Base-by-base conservation (phyloP, 2,329 filamentous ascomycete genomes). In the Xylariaceae sp. region DNA sequence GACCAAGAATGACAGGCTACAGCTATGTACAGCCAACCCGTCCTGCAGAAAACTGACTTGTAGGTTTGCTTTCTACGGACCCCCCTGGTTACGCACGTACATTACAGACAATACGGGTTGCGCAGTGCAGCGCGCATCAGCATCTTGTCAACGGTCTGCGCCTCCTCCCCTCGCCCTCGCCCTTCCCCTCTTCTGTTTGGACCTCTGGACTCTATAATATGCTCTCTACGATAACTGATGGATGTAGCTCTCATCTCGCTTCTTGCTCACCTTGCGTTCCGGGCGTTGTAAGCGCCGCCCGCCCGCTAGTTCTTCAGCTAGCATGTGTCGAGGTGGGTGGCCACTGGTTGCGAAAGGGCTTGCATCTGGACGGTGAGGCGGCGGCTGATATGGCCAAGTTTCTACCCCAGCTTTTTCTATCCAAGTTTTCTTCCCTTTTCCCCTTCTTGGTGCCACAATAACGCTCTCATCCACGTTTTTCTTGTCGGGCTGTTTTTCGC, bases 31-130 rank as follows among this genome's bases (percentile, higher is more conserved):
- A 30, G 18, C 39, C 5, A 41, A 15, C 5, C 48, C 10, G 52
- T 50, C 58, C 54, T 61, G 58, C 56, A 63, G 61, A 30, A 30
- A 56, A 56, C 56, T 59, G 45, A 57, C 55, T 54, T 51, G 35
- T 56, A 35, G 45, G 23, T 57, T 47, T 13, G 4, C 47, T 9
- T 18, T 30, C 17, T 41, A 9, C 37, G 8, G 3, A 10, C 8
- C 37, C 9, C 37, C 23, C 5, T 30, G 23, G 23, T 30, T 30
- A 30, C 3, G 23, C 23, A 30, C 3, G 23, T 30, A 30, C 23
- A 30, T 30, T 30, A 30, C 23, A 30, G 23, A 30, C 23, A 30
- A 30, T 4, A 30, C 23, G 23, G 23, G 23, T 30, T 30, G 23
- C 23, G 23, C 23, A 30, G 23, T 30, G 23, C 23, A 30, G 23